Evolutionary conservation across 2,329 filamentous ascomycete genomes (phyloP).

Genomic region (Bipolaris sorokiniana): DNA sequence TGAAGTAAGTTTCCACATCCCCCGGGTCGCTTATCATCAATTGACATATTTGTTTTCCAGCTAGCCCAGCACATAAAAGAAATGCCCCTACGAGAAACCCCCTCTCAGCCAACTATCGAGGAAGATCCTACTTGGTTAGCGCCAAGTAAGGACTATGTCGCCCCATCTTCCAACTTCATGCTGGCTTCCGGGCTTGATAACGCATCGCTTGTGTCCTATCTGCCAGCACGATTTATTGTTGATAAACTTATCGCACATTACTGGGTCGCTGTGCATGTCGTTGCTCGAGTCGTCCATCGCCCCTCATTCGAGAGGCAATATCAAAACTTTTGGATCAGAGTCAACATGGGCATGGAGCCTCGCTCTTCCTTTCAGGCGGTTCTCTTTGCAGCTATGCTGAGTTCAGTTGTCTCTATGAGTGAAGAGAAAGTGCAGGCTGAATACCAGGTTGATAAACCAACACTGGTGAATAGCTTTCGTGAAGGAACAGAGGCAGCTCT

Average conservation of each 20-base stretch:
- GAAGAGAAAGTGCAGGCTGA: constrained; percentile 59
- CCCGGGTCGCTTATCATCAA: background rate
- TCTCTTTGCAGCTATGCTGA: constrained; percentile 72
- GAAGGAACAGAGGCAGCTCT: constrained; percentile 71
- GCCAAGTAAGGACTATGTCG: constrained; percentile 70
- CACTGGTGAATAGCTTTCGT: constrained; percentile 61
- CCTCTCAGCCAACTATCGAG: constrained; percentile 14
- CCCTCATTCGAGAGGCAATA: constrained; percentile 72
- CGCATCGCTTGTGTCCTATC: constrained; percentile 61
- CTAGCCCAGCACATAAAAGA: constrained; percentile 41
- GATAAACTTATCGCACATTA: constrained; percentile 71
- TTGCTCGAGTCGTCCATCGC: constrained; percentile 71
- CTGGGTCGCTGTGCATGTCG: constrained; percentile 69
- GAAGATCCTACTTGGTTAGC: constrained; percentile 59
- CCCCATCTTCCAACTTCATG: constrained; percentile 71
- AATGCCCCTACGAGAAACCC: constrained; percentile 27
- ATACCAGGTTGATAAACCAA: constrained; percentile 63
- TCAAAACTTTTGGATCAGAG: constrained; percentile 67
- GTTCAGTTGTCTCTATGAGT: constrained; percentile 69
- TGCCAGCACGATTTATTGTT: constrained; percentile 64
- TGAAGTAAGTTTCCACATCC: constrained; percentile 59
- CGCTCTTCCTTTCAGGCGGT: constrained; percentile 69
- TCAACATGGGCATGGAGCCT: constrained; percentile 66
- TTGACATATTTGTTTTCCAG: constrained; percentile 21
- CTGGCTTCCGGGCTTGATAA: constrained; percentile 61